Base-by-base conservation (phyloP, 345 rosid genomes). In the Acer saccharum region DNA sequence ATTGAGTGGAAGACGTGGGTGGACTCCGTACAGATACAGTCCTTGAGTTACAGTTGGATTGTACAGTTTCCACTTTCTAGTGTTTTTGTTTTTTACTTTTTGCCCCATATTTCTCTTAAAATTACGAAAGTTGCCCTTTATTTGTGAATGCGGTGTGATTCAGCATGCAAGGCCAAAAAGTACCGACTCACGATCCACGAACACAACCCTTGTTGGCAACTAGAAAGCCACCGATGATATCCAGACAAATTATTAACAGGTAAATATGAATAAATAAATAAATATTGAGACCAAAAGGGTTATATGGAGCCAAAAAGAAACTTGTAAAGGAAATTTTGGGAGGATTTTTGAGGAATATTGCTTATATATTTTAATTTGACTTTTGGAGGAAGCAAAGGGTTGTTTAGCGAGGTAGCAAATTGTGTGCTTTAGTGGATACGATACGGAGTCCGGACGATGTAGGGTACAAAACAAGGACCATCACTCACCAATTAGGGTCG, bases 381-480 rank as follows among this genome's bases (percentile, higher is more conserved):
- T 74, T 71, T 74, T 71, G 76, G 81, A 73, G 71, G 69, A 71
- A 68, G 71, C 69, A 69, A 75, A 71, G 83, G 46, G 81, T 20
- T 4, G 1, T 17, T 29, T 29, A n/a, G 11, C 3, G 57, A 50
- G 57, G 58, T 41, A 29, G 32, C 32, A 29, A 29, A 29, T 29
- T 7, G 57, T 25, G 39, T n/a, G 0, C 5, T 35, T 46, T 20
- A 8, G 17, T 32, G 17, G 66, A 16, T 32, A 4, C 27, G 75
- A 68, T 64, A 55, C 80, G 72, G 83, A 79, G 62, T 79, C 69
- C 75, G 86, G 84, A 78, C 80, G 6, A 2, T 71, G 21, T 8
- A 77, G 68, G 66, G 79, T 79, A 77, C 78, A 70, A 71, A 43
- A 39, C 17, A 60, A 72, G 41, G 70, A 76, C 71, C 5, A 17